Evolutionary conservation across 257 asterid species (phyloP), one percentile per base, ranked within the genome.

Genomic region (Solanum pimpinellifolium): DNA sequence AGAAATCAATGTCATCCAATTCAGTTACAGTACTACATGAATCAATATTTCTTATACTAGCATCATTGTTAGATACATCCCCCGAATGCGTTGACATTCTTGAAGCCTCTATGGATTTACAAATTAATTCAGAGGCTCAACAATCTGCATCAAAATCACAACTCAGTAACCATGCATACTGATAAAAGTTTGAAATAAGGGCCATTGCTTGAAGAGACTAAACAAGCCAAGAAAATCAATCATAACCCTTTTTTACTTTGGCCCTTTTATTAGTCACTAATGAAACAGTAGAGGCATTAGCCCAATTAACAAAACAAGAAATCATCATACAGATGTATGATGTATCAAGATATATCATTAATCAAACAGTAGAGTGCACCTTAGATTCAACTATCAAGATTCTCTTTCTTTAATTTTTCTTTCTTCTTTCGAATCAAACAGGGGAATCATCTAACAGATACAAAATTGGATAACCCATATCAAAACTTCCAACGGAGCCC

Each of bases 1-100:
- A 92, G 41, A 93, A 92, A 90, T 93, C 96, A 80, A 74, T 87
- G 39, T 93, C 98, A 37, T 93, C 95, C 39, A 91, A 68, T 83
- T 93, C 97, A 4, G 88, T 86, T 49, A 83, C 87, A 68, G 88
- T 86, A 86, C 52, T 86, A 6, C 90, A 85, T 20, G 93, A 89
- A 60, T 92, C 96, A 7, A 69, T 89, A 20, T 89, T 87, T 88
- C 84, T 93, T 33, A 86, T 83, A 69, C 31, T n/a, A 60, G 23
- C 9, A 52, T 92, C 94, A 87, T 91, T 91, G 85, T 89, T 92
- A 62, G 81, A 76, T 72, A 68, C 85, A 21, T 91, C 95, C 49
- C 20, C 90, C 4, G 90, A 70, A 35, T 47, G 85, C 27, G 88
- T 69, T 62, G 96, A 88, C 97, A 94, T 94, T 89, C 86, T 93